Percentiles rank a stretch among this genome's conserved stretches.
These are phyloP conservation scores for Pythium grandisporangium DNA, from an alignment of 352 stramenopile species.

Conservation along the genomic window DNA sequence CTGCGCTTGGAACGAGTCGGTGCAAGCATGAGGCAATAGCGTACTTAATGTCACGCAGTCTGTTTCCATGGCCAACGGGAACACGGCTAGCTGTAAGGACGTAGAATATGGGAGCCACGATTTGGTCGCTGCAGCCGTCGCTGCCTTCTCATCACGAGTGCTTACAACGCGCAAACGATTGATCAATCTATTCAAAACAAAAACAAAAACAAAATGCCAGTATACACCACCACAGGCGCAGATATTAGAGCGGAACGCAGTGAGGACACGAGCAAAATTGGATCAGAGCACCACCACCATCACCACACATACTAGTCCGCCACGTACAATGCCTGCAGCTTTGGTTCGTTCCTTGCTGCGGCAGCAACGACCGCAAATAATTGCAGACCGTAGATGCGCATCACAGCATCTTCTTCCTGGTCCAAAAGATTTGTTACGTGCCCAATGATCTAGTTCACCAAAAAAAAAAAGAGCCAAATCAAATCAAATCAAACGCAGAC, in stretches of 20 bases:
- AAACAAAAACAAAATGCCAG: not conserved
- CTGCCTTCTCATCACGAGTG: not conserved
- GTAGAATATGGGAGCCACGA: too few relatives aligned
- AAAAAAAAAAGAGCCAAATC: not conserved
- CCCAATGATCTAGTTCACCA: slow-evolving; percentile 1
- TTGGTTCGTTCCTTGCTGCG: slow-evolving; percentile 15
- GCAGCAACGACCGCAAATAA: slow-evolving; percentile 38
- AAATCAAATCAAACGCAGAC: not conserved
- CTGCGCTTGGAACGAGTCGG: too few relatives aligned
- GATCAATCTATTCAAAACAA: not conserved
- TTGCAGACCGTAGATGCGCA: slow-evolving; percentile 14
- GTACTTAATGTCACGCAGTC: not conserved
- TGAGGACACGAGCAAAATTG: not conserved
- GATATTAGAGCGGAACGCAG: too few relatives aligned
- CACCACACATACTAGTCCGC: not conserved
- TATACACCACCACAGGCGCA: too few relatives aligned
- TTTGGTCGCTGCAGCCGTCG: too few relatives aligned
- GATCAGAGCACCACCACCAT: not conserved
- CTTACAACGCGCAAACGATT: not conserved
- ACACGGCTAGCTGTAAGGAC: too few relatives aligned
- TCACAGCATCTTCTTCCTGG: slow-evolving; percentile 1
- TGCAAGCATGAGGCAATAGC: too few relatives aligned
- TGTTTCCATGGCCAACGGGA: too few relatives aligned
- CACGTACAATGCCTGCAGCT: slow-evolving; percentile 10
- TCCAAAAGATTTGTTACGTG: slow-evolving; percentile 8